Evolutionary conservation across 140 eudicot genomes (phyloP), one percentile per base, ranked within the genome.

Genomic region (Bidens hawaiensis): DNA sequence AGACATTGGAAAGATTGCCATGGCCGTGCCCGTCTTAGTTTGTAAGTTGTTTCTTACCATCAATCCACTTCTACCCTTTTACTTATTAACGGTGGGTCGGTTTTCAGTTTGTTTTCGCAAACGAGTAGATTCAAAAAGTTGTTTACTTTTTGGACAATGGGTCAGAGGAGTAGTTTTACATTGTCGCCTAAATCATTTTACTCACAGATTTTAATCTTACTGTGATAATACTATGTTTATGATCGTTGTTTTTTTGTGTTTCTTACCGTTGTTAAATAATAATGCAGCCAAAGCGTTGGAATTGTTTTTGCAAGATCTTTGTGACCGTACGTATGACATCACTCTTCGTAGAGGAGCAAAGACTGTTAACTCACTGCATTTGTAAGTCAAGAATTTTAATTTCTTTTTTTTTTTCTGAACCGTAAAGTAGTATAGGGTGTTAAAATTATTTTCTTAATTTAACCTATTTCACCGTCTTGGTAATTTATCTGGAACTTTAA

Each of bases 11-110:
- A 85, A 85, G 86, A 85, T 85, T 70, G 94, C 94, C 45, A 82
- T 85, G 94, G 95, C 95, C 63, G 95, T 85, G 53, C 95, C 95
- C 5, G 95, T 85, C 68, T 75, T 85, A 82, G 95, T 85, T 47
- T 85, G 95, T 85, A 62, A 74, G 95, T 82, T 56, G 46, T 54
- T 52, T 8, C n/a, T n/a, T n/a, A n/a, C n/a, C n/a, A 18, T 26
- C 51, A 19, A 19, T 4, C 15, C 1, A 6, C 0, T 19, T 17
- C 10, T 2, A 4, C 54, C 9, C 8, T 1, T 47, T 18, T 8
- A 18, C 47, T n/a, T 54, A 24, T 54, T 9, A 24, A 24, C 23
- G 12, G 33, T 51, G 12, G 33, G 5, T 51, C 9, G 4, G 4
- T 22, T 51, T 22, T 22, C 31, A 1, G 58, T 51, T 51, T 23